Evolutionary conservation across 495 filamentous ascomycete genomes (phyloP), one percentile per base, ranked within the genome.

Genomic region (Bombardia bombarda): DNA sequence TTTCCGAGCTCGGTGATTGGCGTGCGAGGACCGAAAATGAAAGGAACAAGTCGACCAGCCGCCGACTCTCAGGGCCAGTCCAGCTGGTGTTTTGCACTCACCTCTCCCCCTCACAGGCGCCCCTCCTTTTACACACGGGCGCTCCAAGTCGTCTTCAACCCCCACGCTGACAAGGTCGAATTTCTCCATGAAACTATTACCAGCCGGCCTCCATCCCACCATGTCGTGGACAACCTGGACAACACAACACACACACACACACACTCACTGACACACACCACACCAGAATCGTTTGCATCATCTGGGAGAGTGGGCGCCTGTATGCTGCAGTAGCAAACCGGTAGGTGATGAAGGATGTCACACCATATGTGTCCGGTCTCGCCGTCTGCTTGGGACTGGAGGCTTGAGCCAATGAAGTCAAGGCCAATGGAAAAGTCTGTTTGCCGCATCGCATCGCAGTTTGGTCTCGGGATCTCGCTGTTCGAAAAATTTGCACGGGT

Each of bases 161-260:
- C 51, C 51, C 47, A 47, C 47, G 47, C 38, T 53, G 38, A 53
- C 51, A 46, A 46, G 39, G 47, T 53, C 39, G 18, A 46, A 50
- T 53, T 51, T 53, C 47, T 46, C 47, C 30, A 46, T 43, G 47
- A 50, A 50, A 28, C 36, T 39, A 44, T 19, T 32, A 30, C 32
- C n/a, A 25, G 13, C 16, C 43, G 38, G 37, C 49, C 23, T 40
- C 31, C 36, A 28, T 18, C 40, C 24, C 16, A 14, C 22, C 40
- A n/a, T 30, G 23, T 32, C 19, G 33, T 30, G 23, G 21, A 32
- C 28, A 12, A 32, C 22, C 12, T 20, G 40, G 14, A 26, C 24
- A 42, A 22, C 21, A 41, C 38, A 46, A 31, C 17, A 20, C 14
- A 26, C 13, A 3, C 3, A 37, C 34, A 9, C 17, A 12, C 17